Base-by-base conservation (phyloP, 352 stramenopile genomes). In the Globisporangium barbulae region DNA sequence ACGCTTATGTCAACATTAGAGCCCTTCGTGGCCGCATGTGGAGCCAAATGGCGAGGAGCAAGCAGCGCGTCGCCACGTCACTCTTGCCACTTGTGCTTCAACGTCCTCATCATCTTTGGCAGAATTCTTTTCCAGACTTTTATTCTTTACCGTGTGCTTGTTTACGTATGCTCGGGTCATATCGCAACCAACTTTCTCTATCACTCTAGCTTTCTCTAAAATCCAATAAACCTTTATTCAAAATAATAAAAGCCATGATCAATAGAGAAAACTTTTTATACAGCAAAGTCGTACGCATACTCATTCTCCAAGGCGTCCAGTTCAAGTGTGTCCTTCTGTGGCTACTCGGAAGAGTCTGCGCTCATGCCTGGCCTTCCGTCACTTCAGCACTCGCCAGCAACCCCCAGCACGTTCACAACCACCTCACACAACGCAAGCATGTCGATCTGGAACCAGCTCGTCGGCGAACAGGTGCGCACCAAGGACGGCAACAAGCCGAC, bases 401-500 rank as follows among this genome's bases (percentile, higher is more conserved):
- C 47, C 47, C 47, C 47, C 47, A 53, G 10, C 45, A 52, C 8
- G 37, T 37, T 6, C 48, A 17, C 2, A 5, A 47, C 13, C 21
- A 42, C 15, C 33, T 53, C 13, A 1, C 6, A 22, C 55, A 59
- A 12, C 19, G 56, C 22, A 37, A 65, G 6, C 35, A 73, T 47
- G 47, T 76, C 73, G 65, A 75, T 65, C 63, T 94, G 79, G 77
- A 86, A 71, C 55, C 72, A 88, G 63, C 70, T 88, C 45, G 71
- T 96, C 39, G 87, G 87, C 67, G 61, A 80, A 21, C 69, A 92
- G 54, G 52, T 96, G 35, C 63, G 69, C 62, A 93, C 85, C 9
- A 94, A 93, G 75, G 73, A 89, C 55, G 87, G 83, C n/a, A 65
- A 79, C 42, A 85, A 91, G 70, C 66, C 87, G 59, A 93, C 87